Conservation (phyloP, 257 asterid species). For the Cruciata laevipes region DNA sequence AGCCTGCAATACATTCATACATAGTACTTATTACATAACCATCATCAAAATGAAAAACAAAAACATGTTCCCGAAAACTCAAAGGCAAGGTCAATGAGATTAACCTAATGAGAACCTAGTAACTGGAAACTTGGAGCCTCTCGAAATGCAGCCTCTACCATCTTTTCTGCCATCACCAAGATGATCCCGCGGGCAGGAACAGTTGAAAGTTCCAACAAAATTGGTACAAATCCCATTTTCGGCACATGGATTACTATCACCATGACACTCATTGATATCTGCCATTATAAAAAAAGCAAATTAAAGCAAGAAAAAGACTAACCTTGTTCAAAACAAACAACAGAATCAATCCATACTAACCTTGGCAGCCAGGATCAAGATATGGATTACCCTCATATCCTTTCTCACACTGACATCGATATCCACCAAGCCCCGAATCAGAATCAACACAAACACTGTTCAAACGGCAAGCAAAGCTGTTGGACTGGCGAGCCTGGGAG, state of each 20-base stretch:
- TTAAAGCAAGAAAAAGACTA: not conserved
- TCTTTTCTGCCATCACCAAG: constrained; percentile 31
- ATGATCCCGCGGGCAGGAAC: constrained; percentile 50
- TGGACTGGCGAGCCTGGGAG: constrained; percentile 19
- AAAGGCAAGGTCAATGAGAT: not conserved
- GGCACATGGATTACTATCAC: constrained; percentile 31
- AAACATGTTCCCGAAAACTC: not conserved
- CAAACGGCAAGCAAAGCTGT: constrained; percentile 24
- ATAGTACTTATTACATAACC: not conserved
- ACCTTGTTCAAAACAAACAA: not conserved
- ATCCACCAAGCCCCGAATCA: constrained; percentile 37
- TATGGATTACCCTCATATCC: constrained; percentile 67
- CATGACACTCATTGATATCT: constrained; percentile 50
- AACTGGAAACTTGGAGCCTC: constrained; percentile 34
- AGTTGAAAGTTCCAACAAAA: constrained; percentile 25
- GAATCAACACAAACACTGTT: constrained; percentile 46
- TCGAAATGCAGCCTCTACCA: constrained; percentile 42
- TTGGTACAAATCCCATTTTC: constrained; percentile 36
- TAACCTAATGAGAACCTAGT: constrained; percentile 44
- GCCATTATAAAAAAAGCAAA: not conserved
- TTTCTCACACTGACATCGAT: constrained; percentile 36
- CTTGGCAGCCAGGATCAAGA: constrained; percentile 26
- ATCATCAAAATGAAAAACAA: not conserved
- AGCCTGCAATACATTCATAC: constrained; percentile 10
- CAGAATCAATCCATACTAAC: not conserved